Percentiles rank a stretch among this genome's conserved stretches.
phyloP scores from a whole-genome alignment of 306 rosid species.

The Cicer arietinum region DNA sequence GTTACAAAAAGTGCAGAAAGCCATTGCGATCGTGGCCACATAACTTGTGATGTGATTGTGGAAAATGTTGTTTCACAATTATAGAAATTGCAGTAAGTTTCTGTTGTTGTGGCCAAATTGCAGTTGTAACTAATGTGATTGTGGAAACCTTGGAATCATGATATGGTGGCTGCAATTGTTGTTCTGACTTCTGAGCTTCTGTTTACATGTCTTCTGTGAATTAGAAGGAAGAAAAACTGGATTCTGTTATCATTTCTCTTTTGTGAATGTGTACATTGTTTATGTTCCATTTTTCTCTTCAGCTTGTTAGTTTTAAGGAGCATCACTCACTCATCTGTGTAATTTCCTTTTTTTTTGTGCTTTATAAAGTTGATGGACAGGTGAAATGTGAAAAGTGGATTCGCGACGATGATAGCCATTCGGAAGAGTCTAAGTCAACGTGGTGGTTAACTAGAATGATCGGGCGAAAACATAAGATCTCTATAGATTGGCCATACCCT shows the following conservation, averaged over 20 bases:
- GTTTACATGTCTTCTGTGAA: not conserved
- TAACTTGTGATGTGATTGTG: not conserved
- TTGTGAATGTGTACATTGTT: not conserved
- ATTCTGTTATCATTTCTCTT: not conserved
- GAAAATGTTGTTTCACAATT: not conserved
- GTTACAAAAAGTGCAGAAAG: not conserved
- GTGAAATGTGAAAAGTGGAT: slow-evolving; percentile 97
- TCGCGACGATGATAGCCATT: slow-evolving; percentile 68
- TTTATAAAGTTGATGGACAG: slow-evolving; percentile 80
- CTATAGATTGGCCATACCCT: slow-evolving; percentile 94
- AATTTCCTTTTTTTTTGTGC: slow-evolving; percentile 34
- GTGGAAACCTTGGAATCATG: not conserved
- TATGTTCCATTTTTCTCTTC: not conserved
- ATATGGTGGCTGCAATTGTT: not conserved
- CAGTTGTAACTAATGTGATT: not conserved
- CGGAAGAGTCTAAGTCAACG: slow-evolving; percentile 77
- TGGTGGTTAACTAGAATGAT: slow-evolving; percentile 95
- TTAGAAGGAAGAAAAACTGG: not conserved
- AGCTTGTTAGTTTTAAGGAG: not conserved
- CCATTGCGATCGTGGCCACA: not conserved
- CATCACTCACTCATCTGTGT: slow-evolving; percentile 33
- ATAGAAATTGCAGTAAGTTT: not conserved
- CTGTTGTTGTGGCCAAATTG: not conserved
- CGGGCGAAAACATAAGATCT: slow-evolving; percentile 76
- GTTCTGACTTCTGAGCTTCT: not conserved